Evolutionary conservation across 768 basidiomycete genomes (phyloP).

Genomic region (Boletus rubroflammeus): DNA sequence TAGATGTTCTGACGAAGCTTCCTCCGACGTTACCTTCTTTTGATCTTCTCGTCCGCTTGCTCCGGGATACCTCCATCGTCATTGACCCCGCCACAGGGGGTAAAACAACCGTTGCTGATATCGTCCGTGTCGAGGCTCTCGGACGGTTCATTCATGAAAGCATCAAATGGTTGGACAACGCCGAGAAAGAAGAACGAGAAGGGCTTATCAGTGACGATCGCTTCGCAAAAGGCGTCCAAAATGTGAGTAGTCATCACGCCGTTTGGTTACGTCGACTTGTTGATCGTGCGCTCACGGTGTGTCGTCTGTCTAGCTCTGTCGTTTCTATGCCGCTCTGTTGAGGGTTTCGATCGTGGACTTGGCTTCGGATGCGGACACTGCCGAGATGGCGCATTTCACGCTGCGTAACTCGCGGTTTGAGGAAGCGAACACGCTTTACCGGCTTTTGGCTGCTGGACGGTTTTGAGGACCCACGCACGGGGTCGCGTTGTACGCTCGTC

Average conservation of each 20-base stretch:
- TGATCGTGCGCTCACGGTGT: slow-evolving; percentile 2
- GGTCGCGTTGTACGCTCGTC: neutral
- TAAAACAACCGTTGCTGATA: slow-evolving; percentile 58
- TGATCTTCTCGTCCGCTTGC: slow-evolving; percentile 65
- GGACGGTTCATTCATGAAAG: slow-evolving; percentile 69
- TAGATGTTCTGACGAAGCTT: slow-evolving; percentile 60
- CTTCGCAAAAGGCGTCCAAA: slow-evolving; percentile 66
- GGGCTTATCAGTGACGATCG: slow-evolving; percentile 70
- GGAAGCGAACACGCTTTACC: slow-evolving; percentile 73
- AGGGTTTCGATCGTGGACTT: slow-evolving; percentile 63
- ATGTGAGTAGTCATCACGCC: slow-evolving; percentile 42
- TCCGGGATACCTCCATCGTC: slow-evolving; percentile 57
- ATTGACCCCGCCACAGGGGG: slow-evolving; percentile 39
- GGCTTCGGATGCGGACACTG: slow-evolving; percentile 59
- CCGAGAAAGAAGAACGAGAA: slow-evolving; percentile 66
- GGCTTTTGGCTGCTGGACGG: slow-evolving; percentile 49
- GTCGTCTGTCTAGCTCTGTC: slow-evolving; percentile 52
- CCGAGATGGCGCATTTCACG: slow-evolving; percentile 77
- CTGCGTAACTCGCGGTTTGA: slow-evolving; percentile 69
- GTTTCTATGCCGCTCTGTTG: slow-evolving; percentile 71
- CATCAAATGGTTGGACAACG: slow-evolving; percentile 66
- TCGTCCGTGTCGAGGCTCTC: slow-evolving; percentile 61
- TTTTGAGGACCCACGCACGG: slow-evolving; percentile 13
- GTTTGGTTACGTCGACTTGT: neutral
- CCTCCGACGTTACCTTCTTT: slow-evolving; percentile 73